These are phyloP conservation scores for Zizania latifolia DNA, from an alignment of 176 grass and related monocot genomes.

Conservation along the genomic window DNA sequence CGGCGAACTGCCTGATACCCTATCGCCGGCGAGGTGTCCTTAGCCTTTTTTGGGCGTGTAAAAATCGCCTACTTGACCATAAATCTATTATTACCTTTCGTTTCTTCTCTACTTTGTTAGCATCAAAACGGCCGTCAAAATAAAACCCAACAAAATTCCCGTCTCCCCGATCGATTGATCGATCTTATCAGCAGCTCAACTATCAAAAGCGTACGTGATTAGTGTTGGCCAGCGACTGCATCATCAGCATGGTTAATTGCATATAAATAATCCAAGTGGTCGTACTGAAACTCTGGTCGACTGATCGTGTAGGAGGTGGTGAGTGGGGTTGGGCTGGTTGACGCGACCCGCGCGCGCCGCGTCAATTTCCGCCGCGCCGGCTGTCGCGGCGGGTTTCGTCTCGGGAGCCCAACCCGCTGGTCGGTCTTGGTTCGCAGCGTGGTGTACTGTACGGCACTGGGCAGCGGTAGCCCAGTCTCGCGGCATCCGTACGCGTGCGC, in stretches of 20 bases:
- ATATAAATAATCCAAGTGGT: slow-evolving; percentile 3
- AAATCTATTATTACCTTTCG: slow-evolving; percentile 20
- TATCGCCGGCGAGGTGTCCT: slow-evolving; percentile 37
- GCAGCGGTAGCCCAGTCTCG: not conserved
- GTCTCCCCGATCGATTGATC: not conserved
- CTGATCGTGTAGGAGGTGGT: not conserved
- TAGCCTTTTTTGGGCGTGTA: slow-evolving; percentile 1
- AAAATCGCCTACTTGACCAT: slow-evolving; percentile 36
- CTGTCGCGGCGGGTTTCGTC: slow-evolving; percentile 18
- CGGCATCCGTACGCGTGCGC: not conserved
- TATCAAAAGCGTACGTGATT: slow-evolving; percentile 30
- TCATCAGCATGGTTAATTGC: not conserved
- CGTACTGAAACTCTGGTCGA: not conserved
- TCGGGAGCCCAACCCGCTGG: not conserved
- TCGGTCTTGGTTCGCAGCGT: not conserved
- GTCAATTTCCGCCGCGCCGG: not conserved
- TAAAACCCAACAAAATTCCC: slow-evolving; percentile 1
- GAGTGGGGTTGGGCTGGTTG: not conserved
- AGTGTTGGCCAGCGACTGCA: slow-evolving; percentile 18
- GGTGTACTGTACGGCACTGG: too few relatives aligned
- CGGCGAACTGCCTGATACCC: slow-evolving; percentile 18
- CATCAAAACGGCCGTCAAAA: not conserved
- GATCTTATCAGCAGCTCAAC: slow-evolving; percentile 21
- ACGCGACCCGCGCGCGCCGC: not conserved
- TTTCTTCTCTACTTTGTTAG: not conserved